Conservation (phyloP, 2,329 filamentous ascomycete species). For the Epichloe hybrida region DNA sequence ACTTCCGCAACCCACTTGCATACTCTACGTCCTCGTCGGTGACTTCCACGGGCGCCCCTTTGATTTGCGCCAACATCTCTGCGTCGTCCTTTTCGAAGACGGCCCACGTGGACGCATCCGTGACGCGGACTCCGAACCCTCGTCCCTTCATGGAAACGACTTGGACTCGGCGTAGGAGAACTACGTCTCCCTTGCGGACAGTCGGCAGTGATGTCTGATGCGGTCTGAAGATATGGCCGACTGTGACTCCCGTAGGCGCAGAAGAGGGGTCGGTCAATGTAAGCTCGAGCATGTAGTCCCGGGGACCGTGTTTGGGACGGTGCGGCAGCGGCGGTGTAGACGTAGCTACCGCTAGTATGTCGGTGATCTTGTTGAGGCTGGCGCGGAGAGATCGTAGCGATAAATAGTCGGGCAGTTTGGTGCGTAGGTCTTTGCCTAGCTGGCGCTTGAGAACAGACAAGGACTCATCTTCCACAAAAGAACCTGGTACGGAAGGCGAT, state of each 20-base stretch:
- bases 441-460: conserved; percentile 29
- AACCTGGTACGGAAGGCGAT: conserved; percentile 17
- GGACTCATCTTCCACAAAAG: conserved; percentile 13
- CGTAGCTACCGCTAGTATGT: conserved; percentile 42
- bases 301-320: conserved; percentile 42
- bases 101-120: conserved; percentile 46
- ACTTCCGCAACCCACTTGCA: conserved; percentile 33
- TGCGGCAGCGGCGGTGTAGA: conserved; percentile 34
- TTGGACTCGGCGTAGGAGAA: conserved; percentile 43
- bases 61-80: conserved; percentile 36
- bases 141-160: conserved; percentile 39
- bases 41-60: conserved; percentile 46
- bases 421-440: conserved; percentile 31
- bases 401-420: conserved; percentile 38
- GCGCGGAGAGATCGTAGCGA: conserved; percentile 38
- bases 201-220: conserved; percentile 43
- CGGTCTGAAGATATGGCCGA: conserved; percentile 45
- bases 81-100: conserved; percentile 37
- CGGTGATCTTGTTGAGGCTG: conserved; percentile 33
- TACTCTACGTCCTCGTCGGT: conserved; percentile 35
- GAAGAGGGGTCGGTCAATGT: conserved; percentile 42
- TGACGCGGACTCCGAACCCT: conserved; percentile 41
- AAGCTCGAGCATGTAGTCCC: conserved; percentile 47
- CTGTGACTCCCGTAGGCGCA: conserved; percentile 33
- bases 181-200: conserved; percentile 41